phyloP scores from a whole-genome alignment of 352 stramenopile genomes.

The Hyaloperonospora arabidopsidis region DNA sequence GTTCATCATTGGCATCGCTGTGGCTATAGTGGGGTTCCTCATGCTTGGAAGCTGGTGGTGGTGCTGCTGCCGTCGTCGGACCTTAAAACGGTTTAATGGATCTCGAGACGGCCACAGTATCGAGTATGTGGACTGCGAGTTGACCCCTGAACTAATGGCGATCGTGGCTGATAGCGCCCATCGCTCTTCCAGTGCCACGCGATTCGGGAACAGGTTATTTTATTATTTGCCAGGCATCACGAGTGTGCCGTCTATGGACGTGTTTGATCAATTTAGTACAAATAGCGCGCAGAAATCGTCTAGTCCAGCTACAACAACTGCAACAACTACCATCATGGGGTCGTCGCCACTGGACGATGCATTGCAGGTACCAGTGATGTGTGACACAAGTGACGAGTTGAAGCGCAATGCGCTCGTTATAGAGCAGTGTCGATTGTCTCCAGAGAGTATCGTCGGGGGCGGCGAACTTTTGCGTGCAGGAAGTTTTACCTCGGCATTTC shows the following conservation, averaged over 20 bases:
- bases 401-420: conserved; percentile 12
- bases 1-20: conserved; percentile 15
- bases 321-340: conserved; percentile 3
- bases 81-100: conserved; percentile 9
- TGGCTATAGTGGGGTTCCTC: conserved; percentile 2
- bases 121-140: conserved; percentile 29
- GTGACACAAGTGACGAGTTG: conserved; percentile 18
- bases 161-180: conserved; percentile 23
- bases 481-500: conserved; percentile 24
- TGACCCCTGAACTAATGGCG: conserved; percentile 26
- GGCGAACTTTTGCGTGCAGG: conserved; percentile 27
- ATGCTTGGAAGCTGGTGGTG: too few species aligned
- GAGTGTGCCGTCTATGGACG: conserved; percentile 27
- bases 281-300: conserved; percentile 6
- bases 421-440: conserved; percentile 23
- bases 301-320: conserved; percentile 19
- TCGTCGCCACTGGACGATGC: conserved; percentile 9
- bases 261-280: conserved; percentile 18
- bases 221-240: conserved; percentile 25
- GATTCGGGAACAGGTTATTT: conserved; percentile 19
- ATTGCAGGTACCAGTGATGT: conserved; percentile 13
- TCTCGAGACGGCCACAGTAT: conserved; percentile 17
- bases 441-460: conserved; percentile 21
- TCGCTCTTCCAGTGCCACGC: conserved; percentile 5
- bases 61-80: conserved; percentile 10